A percentile compares a stretch with the other conserved stretches of the same genome.
These are phyloP conservation scores for Zostera marina DNA, from an alignment of 116 monocot genomes.

Conservation along the genomic window DNA sequence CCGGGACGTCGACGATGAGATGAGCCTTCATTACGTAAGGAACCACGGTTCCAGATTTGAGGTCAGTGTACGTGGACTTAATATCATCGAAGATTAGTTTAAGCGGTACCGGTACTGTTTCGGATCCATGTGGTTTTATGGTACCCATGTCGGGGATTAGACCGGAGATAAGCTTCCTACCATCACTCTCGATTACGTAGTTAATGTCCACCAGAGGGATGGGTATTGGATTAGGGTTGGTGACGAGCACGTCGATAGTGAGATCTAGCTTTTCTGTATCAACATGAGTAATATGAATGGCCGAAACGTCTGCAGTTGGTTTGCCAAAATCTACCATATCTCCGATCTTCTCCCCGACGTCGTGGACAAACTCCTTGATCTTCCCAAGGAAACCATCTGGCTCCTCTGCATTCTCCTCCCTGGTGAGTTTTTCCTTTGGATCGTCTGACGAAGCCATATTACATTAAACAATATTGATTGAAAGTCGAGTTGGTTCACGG, in stretches of 20 bases:
- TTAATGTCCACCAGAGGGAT: conserved; percentile 30
- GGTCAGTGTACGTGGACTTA: conserved; percentile 15
- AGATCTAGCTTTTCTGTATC: conserved; percentile 15
- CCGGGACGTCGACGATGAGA: conserved; percentile 21
- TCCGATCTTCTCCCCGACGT: conserved; percentile 27
- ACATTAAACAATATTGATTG: no score
- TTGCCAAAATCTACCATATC: conserved; percentile 20
- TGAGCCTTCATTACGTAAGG: conserved; percentile 17
- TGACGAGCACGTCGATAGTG: conserved; percentile 20
- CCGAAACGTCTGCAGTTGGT: conserved; percentile 18
- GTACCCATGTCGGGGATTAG: conserved; percentile 21
- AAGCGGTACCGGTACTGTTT: conserved; percentile 20
- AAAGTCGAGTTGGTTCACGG: no score
- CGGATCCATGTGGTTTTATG: conserved; percentile 23
- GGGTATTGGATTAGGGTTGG: conserved; percentile 24
- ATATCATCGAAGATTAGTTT: conserved; percentile 22
- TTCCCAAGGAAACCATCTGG: conserved; percentile 17
- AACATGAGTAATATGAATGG: conserved; percentile 16
- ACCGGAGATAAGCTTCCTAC: conserved; percentile 21
- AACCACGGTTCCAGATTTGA: conserved; percentile 20
- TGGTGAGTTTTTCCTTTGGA: background rate
- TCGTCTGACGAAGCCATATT: background rate
- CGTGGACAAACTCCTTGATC: conserved; percentile 34
- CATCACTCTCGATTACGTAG: conserved; percentile 20
- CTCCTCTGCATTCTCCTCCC: background rate